Conservation (phyloP, 805 yeast genomes). For the Candida pseudofarinosa region DNA sequence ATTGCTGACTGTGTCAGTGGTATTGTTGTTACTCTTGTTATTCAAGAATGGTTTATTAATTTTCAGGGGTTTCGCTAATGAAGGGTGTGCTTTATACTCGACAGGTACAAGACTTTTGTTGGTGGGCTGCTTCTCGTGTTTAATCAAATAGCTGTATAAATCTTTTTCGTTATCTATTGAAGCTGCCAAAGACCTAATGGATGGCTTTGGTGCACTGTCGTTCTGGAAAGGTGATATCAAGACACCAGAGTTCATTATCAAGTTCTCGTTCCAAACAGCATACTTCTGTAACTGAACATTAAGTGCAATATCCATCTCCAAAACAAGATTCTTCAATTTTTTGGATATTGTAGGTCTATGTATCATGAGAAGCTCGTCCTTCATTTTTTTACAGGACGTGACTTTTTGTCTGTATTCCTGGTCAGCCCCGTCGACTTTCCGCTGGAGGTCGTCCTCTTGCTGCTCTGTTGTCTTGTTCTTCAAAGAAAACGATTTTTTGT, state of each 20-base stretch:
- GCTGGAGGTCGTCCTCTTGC: slow-evolving; percentile 81
- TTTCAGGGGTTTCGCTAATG: slow-evolving; percentile 41
- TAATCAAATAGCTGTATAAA: slow-evolving; percentile 63
- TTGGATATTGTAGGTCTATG: slow-evolving; percentile 76
- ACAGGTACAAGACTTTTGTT: slow-evolving; percentile 56
- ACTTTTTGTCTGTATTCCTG: slow-evolving; percentile 80
- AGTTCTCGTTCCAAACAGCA: slow-evolving; percentile 81
- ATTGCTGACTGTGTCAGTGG: not conserved
- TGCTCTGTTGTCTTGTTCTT: slow-evolving; percentile 78
- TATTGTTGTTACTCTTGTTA: slow-evolving; percentile 4
- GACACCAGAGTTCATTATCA: slow-evolving; percentile 80
- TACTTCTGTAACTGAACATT: slow-evolving; percentile 84
- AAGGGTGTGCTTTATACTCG: slow-evolving; percentile 67
- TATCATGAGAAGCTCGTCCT: slow-evolving; percentile 65
- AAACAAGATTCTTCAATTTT: slow-evolving; percentile 67
- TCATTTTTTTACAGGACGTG: slow-evolving; percentile 62
- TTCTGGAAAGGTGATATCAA: slow-evolving; percentile 68
- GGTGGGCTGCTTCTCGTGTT: slow-evolving; percentile 35
- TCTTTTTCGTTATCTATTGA: slow-evolving; percentile 82
- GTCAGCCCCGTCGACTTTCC: slow-evolving; percentile 81
- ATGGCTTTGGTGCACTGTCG: slow-evolving; percentile 44
- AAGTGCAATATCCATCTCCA: slow-evolving; percentile 88
- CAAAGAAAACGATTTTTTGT: slow-evolving; percentile 76
- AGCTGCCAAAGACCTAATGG: slow-evolving; percentile 75
- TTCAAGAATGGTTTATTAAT: slow-evolving; percentile 33